Evolutionary conservation across 2,329 filamentous ascomycete species (phyloP).

Genomic region (Aspergillus sp.): DNA sequence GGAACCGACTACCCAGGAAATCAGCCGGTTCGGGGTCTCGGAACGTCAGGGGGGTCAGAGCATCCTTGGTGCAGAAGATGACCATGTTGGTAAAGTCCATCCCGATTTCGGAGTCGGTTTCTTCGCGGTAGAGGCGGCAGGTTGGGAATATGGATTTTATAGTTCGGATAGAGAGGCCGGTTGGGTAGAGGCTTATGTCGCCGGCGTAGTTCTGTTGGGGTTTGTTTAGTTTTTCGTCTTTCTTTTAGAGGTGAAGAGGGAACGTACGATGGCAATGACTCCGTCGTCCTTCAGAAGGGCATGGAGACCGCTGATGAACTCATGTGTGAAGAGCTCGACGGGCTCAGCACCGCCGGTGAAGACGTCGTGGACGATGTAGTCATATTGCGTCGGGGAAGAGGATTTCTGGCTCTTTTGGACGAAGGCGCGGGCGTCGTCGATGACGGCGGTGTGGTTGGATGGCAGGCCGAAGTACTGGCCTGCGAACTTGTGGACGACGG

Average conservation of each 20-base stretch:
- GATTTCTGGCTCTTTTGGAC: slow-evolving; percentile 51
- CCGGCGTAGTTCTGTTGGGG: slow-evolving; percentile 81
- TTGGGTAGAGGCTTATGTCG: slow-evolving; percentile 74
- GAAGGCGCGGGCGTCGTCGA: slow-evolving; percentile 78
- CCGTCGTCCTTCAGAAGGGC: slow-evolving; percentile 73
- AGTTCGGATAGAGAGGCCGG: slow-evolving; percentile 77
- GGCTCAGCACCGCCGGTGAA: slow-evolving; percentile 97
- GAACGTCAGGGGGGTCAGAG: slow-evolving; percentile 54
- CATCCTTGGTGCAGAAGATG: slow-evolving; percentile 78
- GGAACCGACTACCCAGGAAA: slow-evolving; percentile 68
- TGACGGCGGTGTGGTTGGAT: slow-evolving; percentile 72
- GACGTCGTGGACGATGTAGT: slow-evolving; percentile 96
- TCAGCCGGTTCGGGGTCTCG: slow-evolving; percentile 64
- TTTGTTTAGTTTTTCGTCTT: slow-evolving; percentile 56
- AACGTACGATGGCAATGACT: slow-evolving; percentile 78
- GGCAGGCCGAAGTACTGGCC: slow-evolving; percentile 78
- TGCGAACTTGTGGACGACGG: slow-evolving; percentile 81
- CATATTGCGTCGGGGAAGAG: slow-evolving; percentile 57
- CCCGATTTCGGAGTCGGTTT: slow-evolving; percentile 53
- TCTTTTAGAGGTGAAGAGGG: slow-evolving; percentile 2
- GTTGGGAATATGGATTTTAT: slow-evolving; percentile 80
- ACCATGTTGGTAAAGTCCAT: slow-evolving; percentile 93
- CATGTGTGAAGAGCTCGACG: slow-evolving; percentile 78
- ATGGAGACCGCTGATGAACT: slow-evolving; percentile 73
- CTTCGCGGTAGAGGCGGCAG: slow-evolving; percentile 88